Base-by-base conservation (phyloP, 257 asterid species). In the Lycium barbarum region DNA sequence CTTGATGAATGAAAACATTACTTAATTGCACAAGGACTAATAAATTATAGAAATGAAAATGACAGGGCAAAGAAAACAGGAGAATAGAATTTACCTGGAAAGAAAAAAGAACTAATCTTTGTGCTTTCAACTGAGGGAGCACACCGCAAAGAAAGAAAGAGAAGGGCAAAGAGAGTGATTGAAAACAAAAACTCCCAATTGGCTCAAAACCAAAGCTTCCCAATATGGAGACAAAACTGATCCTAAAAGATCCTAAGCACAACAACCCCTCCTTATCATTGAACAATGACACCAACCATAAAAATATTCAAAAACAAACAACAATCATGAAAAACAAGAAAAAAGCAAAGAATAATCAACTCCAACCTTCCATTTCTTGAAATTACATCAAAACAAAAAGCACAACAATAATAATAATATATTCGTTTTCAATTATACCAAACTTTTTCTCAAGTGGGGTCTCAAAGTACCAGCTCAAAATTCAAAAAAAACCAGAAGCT, bases 251-350 rank as follows among this genome's bases (percentile, higher is more conserved):
- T 88, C 91, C 91, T 86, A 82, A 85, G 72, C 86, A 82, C 87
- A 86, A 86, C 87, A 86, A 88, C 88, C 87, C 92, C 88, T 89
- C 92, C 95, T 91, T 83, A 91, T 92, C 93, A 94, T 92, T 91
- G 92, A 90, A 91, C 95, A 91, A 92, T 91, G 92, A 90, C 93
- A 90, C 93, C 96, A 90, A 92, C 93, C 84, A 76, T 86, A 85
- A 58, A 79, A 59, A 80, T 20, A 71, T 72, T 83, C 33, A 62
- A 79, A 90, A 84, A 84, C 33, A 79, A 72, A 71, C 78, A 85
- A 81, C 74, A 88, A 86, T 84, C 82, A 89, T 81, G 85, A 84
- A 88, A 80, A 22, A 83, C 49, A 68, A 83, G 18, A 87, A 58
- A 89, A 40, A 90, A 86, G 80, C 86, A 89, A 83, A 84, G 49